phyloP scores from a whole-genome alignment of 345 rosid species.

The Schrenkiella parvula region DNA sequence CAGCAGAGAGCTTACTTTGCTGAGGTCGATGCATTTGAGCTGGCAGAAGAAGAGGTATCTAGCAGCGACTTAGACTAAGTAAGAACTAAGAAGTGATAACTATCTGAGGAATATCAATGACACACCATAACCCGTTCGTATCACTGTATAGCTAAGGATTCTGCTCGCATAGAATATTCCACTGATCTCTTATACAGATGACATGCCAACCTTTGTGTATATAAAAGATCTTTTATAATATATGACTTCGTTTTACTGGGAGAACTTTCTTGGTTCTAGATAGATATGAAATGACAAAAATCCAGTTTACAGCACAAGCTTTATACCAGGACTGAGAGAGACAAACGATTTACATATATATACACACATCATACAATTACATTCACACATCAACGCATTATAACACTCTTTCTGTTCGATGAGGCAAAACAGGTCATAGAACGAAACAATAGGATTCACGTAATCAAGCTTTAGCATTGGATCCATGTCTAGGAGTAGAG shows the following conservation, averaged over 20 bases:
- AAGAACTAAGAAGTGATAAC: slow-evolving; percentile 14
- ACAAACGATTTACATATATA: neutral
- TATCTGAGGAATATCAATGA: slow-evolving; percentile 11
- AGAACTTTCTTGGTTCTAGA: neutral
- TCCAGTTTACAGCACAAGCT: neutral
- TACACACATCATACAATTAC: slow-evolving; percentile 1
- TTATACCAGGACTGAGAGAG: neutral
- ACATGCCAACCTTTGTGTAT: slow-evolving; percentile 21
- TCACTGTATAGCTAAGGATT: slow-evolving; percentile 30
- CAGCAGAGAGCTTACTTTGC: slow-evolving; percentile 71
- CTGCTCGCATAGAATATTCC: slow-evolving; percentile 10
- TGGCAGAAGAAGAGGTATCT: slow-evolving; percentile 67
- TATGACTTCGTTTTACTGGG: neutral
- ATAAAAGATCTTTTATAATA: slow-evolving; percentile 18
- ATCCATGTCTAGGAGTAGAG: neutral
- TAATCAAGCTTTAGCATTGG: slow-evolving; percentile 16
- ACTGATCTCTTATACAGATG: slow-evolving; percentile 11
- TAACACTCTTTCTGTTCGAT: slow-evolving; percentile 7
- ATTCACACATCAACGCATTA: slow-evolving; percentile 20
- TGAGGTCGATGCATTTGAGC: slow-evolving; percentile 67
- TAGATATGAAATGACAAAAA: neutral
- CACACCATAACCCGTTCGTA: slow-evolving; percentile 16
- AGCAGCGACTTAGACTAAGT: slow-evolving; percentile 43
- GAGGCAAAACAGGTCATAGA: slow-evolving; percentile 11
- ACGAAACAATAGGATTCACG: neutral